Base-by-base conservation (phyloP, 2,329 filamentous ascomycete genomes). In the Lizonia empirigonia region DNA sequence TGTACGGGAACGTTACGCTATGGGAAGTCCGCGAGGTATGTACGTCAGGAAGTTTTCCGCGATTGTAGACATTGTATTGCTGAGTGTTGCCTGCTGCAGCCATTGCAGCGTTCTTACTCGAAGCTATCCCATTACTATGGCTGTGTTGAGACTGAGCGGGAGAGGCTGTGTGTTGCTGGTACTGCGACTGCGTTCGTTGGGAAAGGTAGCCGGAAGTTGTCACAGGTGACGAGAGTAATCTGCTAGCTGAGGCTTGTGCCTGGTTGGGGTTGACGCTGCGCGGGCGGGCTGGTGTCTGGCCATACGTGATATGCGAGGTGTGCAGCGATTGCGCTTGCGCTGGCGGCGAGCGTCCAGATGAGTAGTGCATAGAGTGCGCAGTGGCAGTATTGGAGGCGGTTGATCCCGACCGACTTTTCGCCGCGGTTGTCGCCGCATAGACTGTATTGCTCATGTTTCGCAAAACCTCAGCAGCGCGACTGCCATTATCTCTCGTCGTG, bases 391-490 rank as follows among this genome's bases (percentile, higher is more conserved):
- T 66, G 10, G 59, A 55, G 7, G 64, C 50, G 8, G 61, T 62
- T 54, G 67, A 68, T 19, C 51, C 55, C 5, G 68, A 13, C 19
- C 62, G 62, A 16, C 26, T 60, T n/a, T 48, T 46, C 12, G 58
- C 38, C 8, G 58, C 38, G n/a, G 30, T 49, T 13, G 45, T 65
- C 3, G 59, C 26, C 7, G 59, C 55, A 46, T 70, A 68, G 7
- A 58, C 39, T 4, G 60, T 62, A 36, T 63, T 72, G 61, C 68
- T 71, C 63, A 72, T 68, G 27, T 67, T 69, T 34, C 51, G 62
- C 36, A 72, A 44, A 16, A 67, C 68, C 50, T 73, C 67, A 23
- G 70, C 69, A 23, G 69, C 69, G 19, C 62, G 52, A 34, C 57
- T 68, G 7, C 64, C 66, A 9, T 60, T 63, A 42, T 70, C 67